Conservation (phyloP, 176 grass and related monocot species). For the Ensete glaucum region DNA sequence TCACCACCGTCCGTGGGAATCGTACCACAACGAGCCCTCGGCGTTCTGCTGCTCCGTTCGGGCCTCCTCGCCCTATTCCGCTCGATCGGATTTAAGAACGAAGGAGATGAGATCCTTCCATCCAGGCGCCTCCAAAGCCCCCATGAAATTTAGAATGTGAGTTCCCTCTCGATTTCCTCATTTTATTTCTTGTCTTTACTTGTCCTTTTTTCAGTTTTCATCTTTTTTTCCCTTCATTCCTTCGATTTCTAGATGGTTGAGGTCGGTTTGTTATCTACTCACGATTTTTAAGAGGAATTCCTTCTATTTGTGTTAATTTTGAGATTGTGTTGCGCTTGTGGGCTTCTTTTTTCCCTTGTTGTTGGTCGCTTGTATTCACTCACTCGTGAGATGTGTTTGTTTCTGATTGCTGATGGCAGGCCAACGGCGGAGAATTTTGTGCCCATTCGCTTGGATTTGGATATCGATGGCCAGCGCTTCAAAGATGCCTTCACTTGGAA, state of each 20-base stretch:
- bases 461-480: constrained; percentile 67
- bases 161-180: not conserved
- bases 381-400: not conserved
- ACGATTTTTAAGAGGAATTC: not conserved
- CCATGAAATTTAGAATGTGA: constrained; percentile 74
- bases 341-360: not conserved
- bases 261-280: not conserved
- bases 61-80: not conserved
- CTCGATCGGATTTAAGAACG: not conserved
- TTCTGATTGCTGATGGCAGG: constrained; percentile 28
- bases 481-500: constrained; percentile 94
- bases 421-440: constrained; percentile 80
- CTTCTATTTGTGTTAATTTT: not conserved
- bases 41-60: not conserved
- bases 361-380: not conserved
- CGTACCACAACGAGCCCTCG: too few relatives aligned
- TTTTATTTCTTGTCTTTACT: not conserved
- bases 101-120: constrained; percentile 26
- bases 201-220: not conserved
- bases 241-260: not conserved
- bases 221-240: not conserved
- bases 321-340: not conserved
- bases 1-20: too few relatives aligned
- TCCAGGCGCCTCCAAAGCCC: constrained; percentile 28
- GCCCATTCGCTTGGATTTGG: constrained; percentile 76